Evolutionary conservation across 1,284 basidiomycete species (phyloP).

Genomic region (Irpex rosettiformis): DNA sequence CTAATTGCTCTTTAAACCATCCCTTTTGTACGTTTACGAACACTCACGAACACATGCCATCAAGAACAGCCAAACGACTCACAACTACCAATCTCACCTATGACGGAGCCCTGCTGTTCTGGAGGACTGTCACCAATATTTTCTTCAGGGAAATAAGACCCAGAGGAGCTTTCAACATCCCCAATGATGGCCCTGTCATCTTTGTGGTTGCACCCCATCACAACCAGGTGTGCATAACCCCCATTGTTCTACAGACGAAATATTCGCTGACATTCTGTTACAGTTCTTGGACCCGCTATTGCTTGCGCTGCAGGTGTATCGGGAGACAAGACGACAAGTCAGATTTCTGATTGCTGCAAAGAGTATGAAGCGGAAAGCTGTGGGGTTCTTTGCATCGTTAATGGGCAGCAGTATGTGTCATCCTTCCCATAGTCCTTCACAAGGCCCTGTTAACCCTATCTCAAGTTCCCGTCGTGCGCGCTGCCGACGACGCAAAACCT

Average conservation of each 20-base stretch:
- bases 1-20: not conserved
- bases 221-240: slow-evolving; percentile 71
- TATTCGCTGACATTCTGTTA: slow-evolving; percentile 2
- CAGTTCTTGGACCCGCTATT: slow-evolving; percentile 96
- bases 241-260: slow-evolving; percentile 3
- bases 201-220: slow-evolving; percentile 97
- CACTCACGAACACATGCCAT: slow-evolving; percentile 17
- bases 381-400: slow-evolving; percentile 83
- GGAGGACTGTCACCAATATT: slow-evolving; percentile 86
- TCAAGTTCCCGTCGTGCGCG: slow-evolving; percentile 89
- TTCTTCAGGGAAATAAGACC: slow-evolving; percentile 98
- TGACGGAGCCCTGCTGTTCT: slow-evolving; percentile 69
- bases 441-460: slow-evolving; percentile 7
- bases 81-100: slow-evolving; percentile 38
- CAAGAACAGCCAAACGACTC: slow-evolving; percentile 14
- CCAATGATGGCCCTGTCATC: slow-evolving; percentile 88
- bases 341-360: slow-evolving; percentile 94
- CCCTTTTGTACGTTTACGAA: not conserved
- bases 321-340: slow-evolving; percentile 82
- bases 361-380: slow-evolving; percentile 77
- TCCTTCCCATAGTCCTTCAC: not conserved
- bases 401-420: slow-evolving; percentile 90
- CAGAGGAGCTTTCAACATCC: slow-evolving; percentile 94
- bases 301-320: slow-evolving; percentile 83
- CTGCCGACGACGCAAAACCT: slow-evolving; percentile 82